A percentile compares a stretch with the other conserved stretches of the same genome.
phyloP scores from a whole-genome alignment of 2,329 filamentous ascomycete genomes.

The Fusarium pseudocircinatum region DNA sequence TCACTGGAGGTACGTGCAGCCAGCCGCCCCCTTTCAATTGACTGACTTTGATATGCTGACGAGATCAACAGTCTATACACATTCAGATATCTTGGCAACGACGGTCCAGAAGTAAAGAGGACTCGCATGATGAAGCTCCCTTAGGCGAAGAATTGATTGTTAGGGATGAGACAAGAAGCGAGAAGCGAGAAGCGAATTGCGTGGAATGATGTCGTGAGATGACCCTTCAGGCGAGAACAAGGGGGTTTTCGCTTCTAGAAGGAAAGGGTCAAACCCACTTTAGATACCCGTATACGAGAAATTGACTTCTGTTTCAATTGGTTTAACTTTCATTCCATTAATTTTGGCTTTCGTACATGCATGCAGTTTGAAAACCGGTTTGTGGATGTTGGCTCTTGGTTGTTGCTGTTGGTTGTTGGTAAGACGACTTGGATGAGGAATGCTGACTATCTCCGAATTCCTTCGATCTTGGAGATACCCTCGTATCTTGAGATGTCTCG shows the following conservation, averaged over 20 bases:
- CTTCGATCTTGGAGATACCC: not conserved
- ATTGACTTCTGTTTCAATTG: not conserved
- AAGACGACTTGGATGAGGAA: not conserved
- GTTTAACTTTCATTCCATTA: not conserved
- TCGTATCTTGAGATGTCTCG: not conserved
- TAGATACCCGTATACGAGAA: not conserved
- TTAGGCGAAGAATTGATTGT: not conserved
- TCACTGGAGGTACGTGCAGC: slow-evolving; percentile 13
- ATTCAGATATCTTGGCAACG: slow-evolving; percentile 5
- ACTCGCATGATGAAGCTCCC: slow-evolving; percentile 22
- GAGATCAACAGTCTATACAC: slow-evolving; percentile 1
- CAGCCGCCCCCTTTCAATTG: not conserved
- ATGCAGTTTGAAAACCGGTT: too few species aligned
- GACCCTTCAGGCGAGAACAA: not conserved
- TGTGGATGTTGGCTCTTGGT: not conserved
- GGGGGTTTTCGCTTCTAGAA: not conserved
- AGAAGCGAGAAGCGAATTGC: not conserved
- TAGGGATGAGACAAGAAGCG: not conserved
- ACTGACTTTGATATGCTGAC: not conserved
- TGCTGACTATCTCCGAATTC: not conserved
- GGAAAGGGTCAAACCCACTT: not conserved
- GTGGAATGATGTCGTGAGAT: not conserved
- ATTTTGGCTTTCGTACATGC: not conserved
- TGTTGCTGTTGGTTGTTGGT: not conserved
- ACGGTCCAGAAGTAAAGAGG: slow-evolving; percentile 14